Evolutionary conservation across 371 early-diverging fungal species (phyloP).

Genomic region (Saksenaea oblongispora): DNA sequence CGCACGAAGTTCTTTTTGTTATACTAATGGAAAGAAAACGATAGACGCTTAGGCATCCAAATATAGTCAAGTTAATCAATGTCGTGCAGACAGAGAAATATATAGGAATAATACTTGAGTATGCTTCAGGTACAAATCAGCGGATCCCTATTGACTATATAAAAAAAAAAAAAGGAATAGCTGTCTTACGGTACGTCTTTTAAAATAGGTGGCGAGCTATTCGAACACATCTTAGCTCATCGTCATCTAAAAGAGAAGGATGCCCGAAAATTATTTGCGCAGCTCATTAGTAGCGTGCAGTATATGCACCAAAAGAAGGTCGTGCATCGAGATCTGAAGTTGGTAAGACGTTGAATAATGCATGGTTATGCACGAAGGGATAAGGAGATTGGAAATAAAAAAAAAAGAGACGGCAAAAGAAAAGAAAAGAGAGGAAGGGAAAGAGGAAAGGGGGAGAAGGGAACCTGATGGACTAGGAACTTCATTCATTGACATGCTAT

Average conservation of each 20-base stretch:
- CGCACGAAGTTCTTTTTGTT: background rate
- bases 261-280: slow-evolving; percentile 67
- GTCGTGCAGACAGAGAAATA: slow-evolving; percentile 76
- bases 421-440: background rate
- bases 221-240: slow-evolving; percentile 69
- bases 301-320: slow-evolving; percentile 60
- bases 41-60: slow-evolving; percentile 71
- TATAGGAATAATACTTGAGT: slow-evolving; percentile 72
- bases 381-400: background rate
- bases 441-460: background rate
- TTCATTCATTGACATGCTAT: slow-evolving; percentile 34
- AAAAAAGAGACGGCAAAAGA: background rate
- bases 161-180: background rate
- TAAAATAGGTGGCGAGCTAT: slow-evolving; percentile 59
- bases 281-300: slow-evolving; percentile 71
- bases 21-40: background rate
- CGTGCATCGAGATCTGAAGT: slow-evolving; percentile 76
- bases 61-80: slow-evolving; percentile 74
- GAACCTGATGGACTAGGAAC: slow-evolving; percentile 36
- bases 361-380: background rate
- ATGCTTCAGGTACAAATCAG: slow-evolving; percentile 59
- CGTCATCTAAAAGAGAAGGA: slow-evolving; percentile 61
- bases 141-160: background rate
- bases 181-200: background rate
- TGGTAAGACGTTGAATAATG: slow-evolving; percentile 37